Evolutionary conservation across 2,329 filamentous ascomycete species (phyloP).

Genomic region (Fusarium sp.): DNA sequence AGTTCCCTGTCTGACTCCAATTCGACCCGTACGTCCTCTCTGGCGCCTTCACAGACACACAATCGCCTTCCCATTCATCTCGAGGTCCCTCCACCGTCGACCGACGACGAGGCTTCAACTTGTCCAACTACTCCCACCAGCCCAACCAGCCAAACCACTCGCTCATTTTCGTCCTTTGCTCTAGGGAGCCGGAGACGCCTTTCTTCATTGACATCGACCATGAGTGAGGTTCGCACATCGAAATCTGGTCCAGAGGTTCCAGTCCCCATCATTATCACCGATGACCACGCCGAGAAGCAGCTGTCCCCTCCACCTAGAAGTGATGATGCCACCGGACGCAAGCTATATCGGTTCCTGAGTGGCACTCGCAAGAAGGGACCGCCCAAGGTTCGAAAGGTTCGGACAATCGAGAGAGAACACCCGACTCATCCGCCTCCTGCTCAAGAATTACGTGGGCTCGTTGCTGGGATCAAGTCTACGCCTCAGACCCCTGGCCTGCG

Average conservation of each 20-base stretch:
- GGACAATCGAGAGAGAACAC: slow-evolving; percentile 28
- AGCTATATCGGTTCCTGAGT: slow-evolving; percentile 30
- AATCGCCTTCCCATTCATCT: slow-evolving; percentile 31
- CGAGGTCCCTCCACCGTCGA: slow-evolving; percentile 25
- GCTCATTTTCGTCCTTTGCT: slow-evolving; percentile 31
- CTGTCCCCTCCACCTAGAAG: neutral
- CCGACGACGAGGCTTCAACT: slow-evolving; percentile 30
- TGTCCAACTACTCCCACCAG: slow-evolving; percentile 31
- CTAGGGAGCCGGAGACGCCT: slow-evolving; percentile 30
- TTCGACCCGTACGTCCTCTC: slow-evolving; percentile 32
- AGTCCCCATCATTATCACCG: slow-evolving; percentile 15
- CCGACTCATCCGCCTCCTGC: slow-evolving; percentile 43
- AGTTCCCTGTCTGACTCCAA: slow-evolving; percentile 29
- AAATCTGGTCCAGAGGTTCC: slow-evolving; percentile 12
- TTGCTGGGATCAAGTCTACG: slow-evolving; percentile 41
- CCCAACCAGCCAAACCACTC: slow-evolving; percentile 5
- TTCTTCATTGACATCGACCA: slow-evolving; percentile 31
- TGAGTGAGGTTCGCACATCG: slow-evolving; percentile 27
- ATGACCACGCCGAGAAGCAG: neutral
- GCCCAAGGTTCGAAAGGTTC: slow-evolving; percentile 24
- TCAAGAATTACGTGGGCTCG: slow-evolving; percentile 1
- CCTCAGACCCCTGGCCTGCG: slow-evolving; percentile 52
- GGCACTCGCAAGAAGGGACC: slow-evolving; percentile 33
- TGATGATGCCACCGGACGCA: slow-evolving; percentile 10
- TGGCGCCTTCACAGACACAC: slow-evolving; percentile 28